Base-by-base conservation (phyloP, 768 basidiomycete species). In the Pisolithus albus region DNA sequence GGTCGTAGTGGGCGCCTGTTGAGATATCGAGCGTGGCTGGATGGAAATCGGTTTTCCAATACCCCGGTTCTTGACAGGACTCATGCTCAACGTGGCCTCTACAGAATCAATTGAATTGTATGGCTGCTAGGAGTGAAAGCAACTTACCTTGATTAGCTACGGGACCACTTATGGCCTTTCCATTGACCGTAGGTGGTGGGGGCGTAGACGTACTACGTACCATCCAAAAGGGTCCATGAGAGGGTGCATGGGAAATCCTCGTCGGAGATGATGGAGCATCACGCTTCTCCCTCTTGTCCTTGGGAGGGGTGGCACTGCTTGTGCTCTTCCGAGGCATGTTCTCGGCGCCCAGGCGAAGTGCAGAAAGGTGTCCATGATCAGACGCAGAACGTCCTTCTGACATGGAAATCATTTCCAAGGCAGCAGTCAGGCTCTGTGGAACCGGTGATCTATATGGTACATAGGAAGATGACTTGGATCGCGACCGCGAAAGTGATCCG, bases 51-150 rank as follows among this genome's bases (percentile, higher is more conserved):
- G 87, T 57, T 77, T 75, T 19, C 80, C 80, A 7, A 72, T 70
- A 7, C 73, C 72, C 41, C 83, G 75, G 59, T 82, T 78, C 70
- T 84, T 84, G 21, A 89, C 78, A 34, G 89, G 88, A 57, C 81
- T 86, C 79, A 92, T 80, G 51, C 83, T 75, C 59, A 80, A 61
- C 1, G 84, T 86, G 15, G 86, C 86, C 63, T 81, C 89, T 71
- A 52, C 36, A 21, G 50, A 18, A 49, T 18, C 41, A 44, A 4
- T 37, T 21, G 21, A 21, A 39, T 32, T 21, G 16, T 19, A 23
- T 28, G 43, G 21, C 16, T 45, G 11, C 43, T n/a, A 28, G 44
- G 46, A 28, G 47, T 7, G 39, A 51, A 47, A 36, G 19, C 19
- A 44, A 65, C 77, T 52, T 54, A 87, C 88, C 81, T 63, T 80